Conservation (phyloP, 306 rosid species). For the Ormosia emarginata region DNA sequence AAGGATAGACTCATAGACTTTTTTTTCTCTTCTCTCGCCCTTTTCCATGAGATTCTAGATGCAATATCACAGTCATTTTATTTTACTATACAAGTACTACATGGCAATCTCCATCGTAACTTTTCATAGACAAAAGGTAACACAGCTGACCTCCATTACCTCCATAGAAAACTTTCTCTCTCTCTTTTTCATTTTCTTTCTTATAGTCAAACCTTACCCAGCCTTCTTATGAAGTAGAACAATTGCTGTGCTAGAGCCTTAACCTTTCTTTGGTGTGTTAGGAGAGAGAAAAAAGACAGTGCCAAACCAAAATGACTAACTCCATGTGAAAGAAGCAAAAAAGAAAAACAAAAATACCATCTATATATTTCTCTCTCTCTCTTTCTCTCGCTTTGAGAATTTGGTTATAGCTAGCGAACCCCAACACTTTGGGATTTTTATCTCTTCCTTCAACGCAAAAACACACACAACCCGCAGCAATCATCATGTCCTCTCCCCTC, state of each 20-base stretch:
- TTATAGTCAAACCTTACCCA: constrained; percentile 34
- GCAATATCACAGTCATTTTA: constrained; percentile 9
- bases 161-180: background rate
- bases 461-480: constrained; percentile 34
- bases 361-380: constrained; percentile 14
- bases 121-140: constrained; percentile 24
- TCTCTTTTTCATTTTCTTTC: constrained; percentile 14
- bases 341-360: background rate
- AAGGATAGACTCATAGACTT: background rate
- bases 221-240: background rate
- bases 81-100: background rate
- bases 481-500: constrained; percentile 67
- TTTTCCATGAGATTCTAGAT: constrained; percentile 10
- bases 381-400: constrained; percentile 7
- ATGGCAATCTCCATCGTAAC: background rate
- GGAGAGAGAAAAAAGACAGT: constrained; percentile 19
- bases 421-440: constrained; percentile 23
- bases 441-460: constrained; percentile 42
- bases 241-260: background rate
- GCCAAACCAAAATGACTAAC: constrained; percentile 21
- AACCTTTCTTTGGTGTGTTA: constrained; percentile 22
- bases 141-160: constrained; percentile 37
- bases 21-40: background rate
- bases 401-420: constrained; percentile 3
- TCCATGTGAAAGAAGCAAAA: constrained; percentile 31